Evolutionary conservation across 257 asterid genomes (phyloP).

Genomic region (Osmanthus fragrans): DNA sequence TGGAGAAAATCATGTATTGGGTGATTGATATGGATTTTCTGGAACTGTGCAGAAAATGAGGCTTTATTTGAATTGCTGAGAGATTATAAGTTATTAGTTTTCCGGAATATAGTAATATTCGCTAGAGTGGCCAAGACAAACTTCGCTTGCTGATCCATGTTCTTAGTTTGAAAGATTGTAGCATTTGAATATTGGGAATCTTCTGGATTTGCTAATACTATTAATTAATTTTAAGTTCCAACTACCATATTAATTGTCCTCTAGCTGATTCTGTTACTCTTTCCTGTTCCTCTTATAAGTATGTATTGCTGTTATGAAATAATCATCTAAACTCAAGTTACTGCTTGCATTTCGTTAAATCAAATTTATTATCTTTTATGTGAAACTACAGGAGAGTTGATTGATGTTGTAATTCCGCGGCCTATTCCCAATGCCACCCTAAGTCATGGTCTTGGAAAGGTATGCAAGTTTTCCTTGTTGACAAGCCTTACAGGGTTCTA

Average conservation of each 20-base stretch:
- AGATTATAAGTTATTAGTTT: background rate
- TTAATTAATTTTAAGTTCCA: background rate
- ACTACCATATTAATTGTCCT: background rate
- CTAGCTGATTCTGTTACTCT: slow-evolving; percentile 9
- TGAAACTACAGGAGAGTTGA: slow-evolving; percentile 58
- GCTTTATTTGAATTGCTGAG: background rate
- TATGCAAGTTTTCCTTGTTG: slow-evolving; percentile 14
- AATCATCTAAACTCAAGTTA: background rate
- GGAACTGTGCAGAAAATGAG: background rate
- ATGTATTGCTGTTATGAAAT: background rate
- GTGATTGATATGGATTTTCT: background rate
- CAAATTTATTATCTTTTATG: background rate
- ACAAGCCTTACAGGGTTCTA: background rate
- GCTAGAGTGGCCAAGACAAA: background rate
- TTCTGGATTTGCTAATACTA: background rate
- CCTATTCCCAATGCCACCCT: slow-evolving; percentile 39
- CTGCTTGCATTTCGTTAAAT: background rate
- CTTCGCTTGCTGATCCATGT: background rate
- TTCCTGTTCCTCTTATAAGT: background rate
- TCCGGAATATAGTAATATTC: background rate
- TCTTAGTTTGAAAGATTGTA: background rate
- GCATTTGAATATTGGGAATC: background rate
- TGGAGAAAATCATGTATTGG: background rate
- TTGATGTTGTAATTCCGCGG: slow-evolving; percentile 63
- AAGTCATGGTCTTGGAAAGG: slow-evolving; percentile 59